Evolutionary conservation across 108 stramenopile genomes (phyloP), one percentile per base, ranked within the genome.

Genomic region (Skeletonema tropicum): DNA sequence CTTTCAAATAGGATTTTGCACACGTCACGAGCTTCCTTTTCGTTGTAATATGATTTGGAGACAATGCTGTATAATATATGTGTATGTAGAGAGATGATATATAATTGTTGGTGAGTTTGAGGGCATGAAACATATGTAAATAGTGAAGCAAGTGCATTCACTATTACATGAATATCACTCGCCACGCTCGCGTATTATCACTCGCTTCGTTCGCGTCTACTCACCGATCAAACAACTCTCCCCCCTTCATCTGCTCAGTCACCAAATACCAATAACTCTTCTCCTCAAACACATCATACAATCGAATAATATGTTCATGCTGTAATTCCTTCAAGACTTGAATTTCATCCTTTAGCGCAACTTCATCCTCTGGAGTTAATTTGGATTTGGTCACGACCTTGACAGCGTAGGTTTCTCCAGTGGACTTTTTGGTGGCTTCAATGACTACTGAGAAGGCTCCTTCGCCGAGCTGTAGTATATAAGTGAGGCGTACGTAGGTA

Each of bases 331-430:
- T 79, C 9, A 83, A 63, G 2, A 83, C 62, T 3, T 49, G 26
- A 61, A 83, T 79, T 61, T 83, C 82, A 58, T 94, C 93, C 68
- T 91, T 92, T 13, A 94, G 79, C 0, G 91, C 93, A 41, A 85
- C 58, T 75, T 92, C 91, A 70, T 94, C 93, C 75, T 94, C 93
- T 45, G 85, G 77, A 6, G 88, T 90, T 10, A 94, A 78, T 77
- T 94, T 94, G 15, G 88, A 58, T 67, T 91, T 91, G 62, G 90
- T 92, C 2, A 94, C 91, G 62, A 94, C 90, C 76, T 94, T 94
- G 64, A 92, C 89, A 25, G 93, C 93, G 79, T 76, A 94, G n/a
- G 89, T 81, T 64, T 84, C 68, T 8, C 42, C 26, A 12, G 88
- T 77, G 57, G 67, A 61, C n/a, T 84, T 86, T 46, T 82, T 65